These are phyloP conservation scores for Zymoseptoria ardabiliae DNA, from an alignment of 2,329 filamentous ascomycete species.

Conservation along the genomic window DNA sequence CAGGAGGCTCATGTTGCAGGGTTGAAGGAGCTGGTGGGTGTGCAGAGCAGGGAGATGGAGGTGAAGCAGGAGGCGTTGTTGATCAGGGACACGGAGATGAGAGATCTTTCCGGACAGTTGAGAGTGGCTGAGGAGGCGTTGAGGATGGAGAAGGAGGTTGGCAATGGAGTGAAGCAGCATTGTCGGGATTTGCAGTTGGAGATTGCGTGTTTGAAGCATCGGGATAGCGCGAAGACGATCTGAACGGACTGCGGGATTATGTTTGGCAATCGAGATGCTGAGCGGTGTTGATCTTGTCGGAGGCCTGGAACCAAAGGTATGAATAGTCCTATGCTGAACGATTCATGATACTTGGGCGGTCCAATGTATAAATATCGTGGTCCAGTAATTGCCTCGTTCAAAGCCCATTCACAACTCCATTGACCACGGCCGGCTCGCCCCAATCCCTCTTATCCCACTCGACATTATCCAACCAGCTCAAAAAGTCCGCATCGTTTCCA, in stretches of 20 bases:
- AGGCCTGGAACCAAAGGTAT: too few species aligned
- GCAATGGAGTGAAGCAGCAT: background rate
- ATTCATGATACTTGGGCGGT: too few species aligned
- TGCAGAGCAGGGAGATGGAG: background rate
- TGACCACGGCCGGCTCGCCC: background rate
- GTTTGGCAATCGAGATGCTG: too few species aligned
- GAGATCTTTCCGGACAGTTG: background rate
- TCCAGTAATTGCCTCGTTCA: background rate
- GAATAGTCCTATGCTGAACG: too few species aligned
- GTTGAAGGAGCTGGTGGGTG: background rate
- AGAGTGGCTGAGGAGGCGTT: background rate
- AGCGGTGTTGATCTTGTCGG: too few species aligned
- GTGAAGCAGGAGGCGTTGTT: background rate
- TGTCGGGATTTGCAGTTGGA: background rate
- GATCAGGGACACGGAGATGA: background rate
- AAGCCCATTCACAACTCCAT: background rate
- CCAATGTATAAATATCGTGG: too few species aligned
- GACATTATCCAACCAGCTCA: constrained; percentile 39
- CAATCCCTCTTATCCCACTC: constrained; percentile 34
- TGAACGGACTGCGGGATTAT: background rate
- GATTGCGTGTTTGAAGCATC: background rate
- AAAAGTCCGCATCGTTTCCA: constrained; percentile 37
- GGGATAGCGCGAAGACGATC: background rate
- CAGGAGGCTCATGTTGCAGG: background rate
- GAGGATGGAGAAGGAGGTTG: background rate